These are phyloP conservation scores for Marasmius fiardii DNA, from an alignment of 1,284 basidiomycete species.

Conservation along the genomic window DNA sequence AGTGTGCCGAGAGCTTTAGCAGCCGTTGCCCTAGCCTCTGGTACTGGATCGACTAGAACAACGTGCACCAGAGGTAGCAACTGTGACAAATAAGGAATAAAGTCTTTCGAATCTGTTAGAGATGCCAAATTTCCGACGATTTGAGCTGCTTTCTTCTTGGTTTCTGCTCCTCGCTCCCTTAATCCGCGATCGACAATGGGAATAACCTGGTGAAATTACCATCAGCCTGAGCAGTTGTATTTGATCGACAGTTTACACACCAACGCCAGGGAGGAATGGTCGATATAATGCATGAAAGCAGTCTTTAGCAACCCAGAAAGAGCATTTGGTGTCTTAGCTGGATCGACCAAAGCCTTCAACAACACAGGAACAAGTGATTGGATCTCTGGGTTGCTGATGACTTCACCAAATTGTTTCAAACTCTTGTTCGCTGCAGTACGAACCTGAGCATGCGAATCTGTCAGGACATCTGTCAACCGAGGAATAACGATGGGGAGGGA, in stretches of 20 bases:
- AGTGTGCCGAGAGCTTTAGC: slow-evolving; percentile 97
- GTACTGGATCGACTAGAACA: slow-evolving; percentile 94
- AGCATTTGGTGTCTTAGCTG: slow-evolving; percentile 87
- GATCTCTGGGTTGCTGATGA: slow-evolving; percentile 93
- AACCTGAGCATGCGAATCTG: slow-evolving; percentile 98
- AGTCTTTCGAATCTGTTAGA: slow-evolving; percentile 93
- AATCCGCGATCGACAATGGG: slow-evolving; percentile 96
- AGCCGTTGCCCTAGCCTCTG: slow-evolving; percentile 95
- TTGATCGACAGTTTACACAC: slow-evolving; percentile 39
- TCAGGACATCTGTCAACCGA: slow-evolving; percentile 90
- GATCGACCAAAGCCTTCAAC: slow-evolving; percentile 95
- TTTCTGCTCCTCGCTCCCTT: slow-evolving; percentile 88
- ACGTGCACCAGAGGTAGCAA: slow-evolving; percentile 90
- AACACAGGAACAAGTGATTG: slow-evolving; percentile 90
- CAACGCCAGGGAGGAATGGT: slow-evolving; percentile 95
- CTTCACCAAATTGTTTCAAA: slow-evolving; percentile 97
- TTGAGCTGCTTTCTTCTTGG: slow-evolving; percentile 94
- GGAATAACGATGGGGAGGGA: slow-evolving; percentile 98
- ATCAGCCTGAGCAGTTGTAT: slow-evolving; percentile 8
- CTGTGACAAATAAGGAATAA: slow-evolving; percentile 90
- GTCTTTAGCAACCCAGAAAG: slow-evolving; percentile 86
- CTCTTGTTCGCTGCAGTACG: slow-evolving; percentile 91
- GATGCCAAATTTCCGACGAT: slow-evolving; percentile 97
- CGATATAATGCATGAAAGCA: slow-evolving; percentile 98
- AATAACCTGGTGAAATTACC: slow-evolving; percentile 59